Base-by-base conservation (phyloP, 2,329 filamentous ascomycete species). In the Cladophialophora bantiana region DNA sequence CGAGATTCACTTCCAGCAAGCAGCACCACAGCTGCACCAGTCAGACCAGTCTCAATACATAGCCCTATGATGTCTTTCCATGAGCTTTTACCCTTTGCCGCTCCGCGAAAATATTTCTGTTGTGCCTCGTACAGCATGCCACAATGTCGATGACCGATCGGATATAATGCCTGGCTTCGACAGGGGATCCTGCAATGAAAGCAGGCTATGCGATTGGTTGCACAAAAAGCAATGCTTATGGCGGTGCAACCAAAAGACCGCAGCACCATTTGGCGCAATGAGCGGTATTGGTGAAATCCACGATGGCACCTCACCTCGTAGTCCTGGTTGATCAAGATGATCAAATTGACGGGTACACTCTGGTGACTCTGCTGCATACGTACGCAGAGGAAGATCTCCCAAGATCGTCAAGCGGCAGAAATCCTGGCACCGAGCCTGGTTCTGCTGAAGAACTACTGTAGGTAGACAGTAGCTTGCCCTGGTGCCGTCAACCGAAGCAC, bases 391-490 rank as follows among this genome's bases (percentile, higher is more conserved):
- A 9, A 20, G 7, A 50, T 50, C 45, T 50, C 45, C 45, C 45
- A 2, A 31, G 20, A 12, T 9, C 18, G 20, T 50, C 45, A 50
- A 50, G 9, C 45, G 45, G 18, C 45, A 12, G 5, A 3, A 55
- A 35, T 31, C 53, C 53, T 55, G 45, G 18, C 45, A 12, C 3
- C 9, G 34, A 35, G 6, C 53, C 53, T 55, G 48, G 59, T 62
- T 34, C 59, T 62, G 59, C 59, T 55, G 59, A 62, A 32, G 57
- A 59, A 45, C 20, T 45, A 45, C n/a, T n/a, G 12, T 2, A 2
- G 3, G 40, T 45, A 45, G 2, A 2, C 40, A 45, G 40, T 45
- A 12, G 26, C 26, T 26, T 2, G 3, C 26, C 26, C 26, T 26
- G 26, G 5, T 26, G 26, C 26, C 26, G 26, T 26, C 26, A 26